Evolutionary conservation across 495 filamentous ascomycete genomes (phyloP).

Genomic region (Glutinoglossum americanum): DNA sequence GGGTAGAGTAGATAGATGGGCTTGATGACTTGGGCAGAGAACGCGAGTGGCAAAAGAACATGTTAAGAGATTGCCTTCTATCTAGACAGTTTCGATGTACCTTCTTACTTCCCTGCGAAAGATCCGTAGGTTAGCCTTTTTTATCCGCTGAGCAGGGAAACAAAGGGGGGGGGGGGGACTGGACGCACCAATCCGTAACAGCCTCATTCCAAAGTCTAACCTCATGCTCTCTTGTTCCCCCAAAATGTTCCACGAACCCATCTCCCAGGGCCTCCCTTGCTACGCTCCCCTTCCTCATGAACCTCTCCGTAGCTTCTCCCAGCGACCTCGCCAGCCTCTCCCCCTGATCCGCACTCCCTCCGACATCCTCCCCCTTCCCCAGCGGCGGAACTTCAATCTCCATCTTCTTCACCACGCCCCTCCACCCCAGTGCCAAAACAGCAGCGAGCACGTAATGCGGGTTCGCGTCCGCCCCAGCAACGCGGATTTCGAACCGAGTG

Average conservation of each 20-base stretch:
- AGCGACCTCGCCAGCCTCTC: slow-evolving; percentile 58
- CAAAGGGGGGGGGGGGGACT: background rate
- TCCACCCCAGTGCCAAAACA: slow-evolving; percentile 65
- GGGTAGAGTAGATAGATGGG: no score
- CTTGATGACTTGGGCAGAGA: no score
- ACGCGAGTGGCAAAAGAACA: no score
- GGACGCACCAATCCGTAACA: slow-evolving; percentile 69
- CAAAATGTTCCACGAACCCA: slow-evolving; percentile 88
- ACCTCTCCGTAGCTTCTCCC: slow-evolving; percentile 57
- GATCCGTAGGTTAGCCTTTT: background rate
- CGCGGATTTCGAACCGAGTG: slow-evolving; percentile 79
- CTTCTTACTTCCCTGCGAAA: slow-evolving; percentile 25
- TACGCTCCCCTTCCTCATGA: slow-evolving; percentile 53
- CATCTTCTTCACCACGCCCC: slow-evolving; percentile 76
- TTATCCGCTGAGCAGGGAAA: background rate
- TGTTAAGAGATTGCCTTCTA: no score
- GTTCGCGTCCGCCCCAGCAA: slow-evolving; percentile 79
- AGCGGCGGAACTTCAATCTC: slow-evolving; percentile 65
- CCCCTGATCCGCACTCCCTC: slow-evolving; percentile 40
- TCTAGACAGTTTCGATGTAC: slow-evolving; percentile 28
- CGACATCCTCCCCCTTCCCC: slow-evolving; percentile 61
- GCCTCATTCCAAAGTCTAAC: slow-evolving; percentile 82
- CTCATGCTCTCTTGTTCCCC: slow-evolving; percentile 83
- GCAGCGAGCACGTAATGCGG: slow-evolving; percentile 74
- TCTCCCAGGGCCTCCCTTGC: slow-evolving; percentile 84